Conservation (phyloP, 2,329 filamentous ascomycete species). For the Cladophialophora chaetospira region DNA sequence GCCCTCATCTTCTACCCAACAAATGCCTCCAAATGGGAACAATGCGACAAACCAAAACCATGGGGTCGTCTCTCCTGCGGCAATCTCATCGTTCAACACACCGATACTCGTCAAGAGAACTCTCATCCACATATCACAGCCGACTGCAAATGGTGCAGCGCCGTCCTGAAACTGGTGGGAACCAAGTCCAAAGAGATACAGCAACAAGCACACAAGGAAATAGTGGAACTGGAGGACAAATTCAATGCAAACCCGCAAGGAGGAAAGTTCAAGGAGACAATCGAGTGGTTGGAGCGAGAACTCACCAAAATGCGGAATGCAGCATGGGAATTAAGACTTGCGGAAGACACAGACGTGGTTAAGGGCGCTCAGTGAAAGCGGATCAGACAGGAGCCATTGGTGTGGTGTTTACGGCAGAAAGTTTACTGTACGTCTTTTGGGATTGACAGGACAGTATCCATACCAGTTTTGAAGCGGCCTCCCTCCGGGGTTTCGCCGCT, state of each 20-base stretch:
- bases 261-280: too few relatives aligned
- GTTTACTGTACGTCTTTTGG: too few relatives aligned
- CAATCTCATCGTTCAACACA: conserved; percentile 22
- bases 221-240: conserved; percentile 14
- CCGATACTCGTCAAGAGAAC: background rate
- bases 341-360: background rate
- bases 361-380: background rate
- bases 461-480: too few relatives aligned
- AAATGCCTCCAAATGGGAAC: conserved; percentile 17
- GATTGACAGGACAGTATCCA: too few relatives aligned
- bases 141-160: conserved; percentile 21
- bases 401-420: too few relatives aligned
- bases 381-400: too few relatives aligned
- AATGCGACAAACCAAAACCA: conserved; percentile 20
- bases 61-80: conserved; percentile 28
- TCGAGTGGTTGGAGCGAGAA: background rate
- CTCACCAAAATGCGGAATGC: background rate
- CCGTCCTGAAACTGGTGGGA: conserved; percentile 21
- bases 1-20: conserved; percentile 22
- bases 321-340: background rate
- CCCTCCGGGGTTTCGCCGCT: too few relatives aligned
- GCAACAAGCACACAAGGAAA: conserved; percentile 12
- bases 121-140: background rate
- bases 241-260: background rate
- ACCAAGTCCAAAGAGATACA: conserved; percentile 28